Conservation (phyloP, 2,329 filamentous ascomycete genomes). For the Cladophialophora yegresii region DNA sequence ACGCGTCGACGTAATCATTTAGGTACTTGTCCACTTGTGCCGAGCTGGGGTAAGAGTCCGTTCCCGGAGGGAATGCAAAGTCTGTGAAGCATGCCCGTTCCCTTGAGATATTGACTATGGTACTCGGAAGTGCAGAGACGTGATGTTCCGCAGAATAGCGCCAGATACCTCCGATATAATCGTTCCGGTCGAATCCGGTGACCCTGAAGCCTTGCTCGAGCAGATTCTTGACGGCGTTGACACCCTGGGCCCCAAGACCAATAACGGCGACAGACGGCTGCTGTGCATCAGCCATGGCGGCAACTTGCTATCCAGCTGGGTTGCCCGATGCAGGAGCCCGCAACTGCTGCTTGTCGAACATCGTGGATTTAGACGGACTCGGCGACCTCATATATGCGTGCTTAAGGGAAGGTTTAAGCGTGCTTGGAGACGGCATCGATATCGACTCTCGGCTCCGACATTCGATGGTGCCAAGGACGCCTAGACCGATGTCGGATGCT, state of each 20-base stretch:
- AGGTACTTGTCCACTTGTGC: conserved; percentile 31
- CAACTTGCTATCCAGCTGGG: background rate
- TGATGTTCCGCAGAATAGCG: conserved; percentile 43
- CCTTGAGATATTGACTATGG: conserved; percentile 26
- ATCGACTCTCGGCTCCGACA: background rate
- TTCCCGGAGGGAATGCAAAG: conserved; percentile 29
- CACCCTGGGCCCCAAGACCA: conserved; percentile 39
- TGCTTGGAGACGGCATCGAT: background rate
- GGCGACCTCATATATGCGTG: background rate
- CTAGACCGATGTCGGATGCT: background rate
- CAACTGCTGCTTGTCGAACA: background rate
- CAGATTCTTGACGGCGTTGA: conserved; percentile 48
- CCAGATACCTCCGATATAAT: conserved; percentile 51
- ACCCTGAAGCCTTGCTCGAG: conserved; percentile 51
- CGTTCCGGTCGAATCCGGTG: conserved; percentile 48
- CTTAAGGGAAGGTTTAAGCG: background rate
- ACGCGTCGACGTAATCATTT: conserved; percentile 26
- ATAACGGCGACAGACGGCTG: background rate
- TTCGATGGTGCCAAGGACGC: background rate
- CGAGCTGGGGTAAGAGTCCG: conserved; percentile 20
- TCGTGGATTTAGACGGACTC: background rate
- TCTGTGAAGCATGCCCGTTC: conserved; percentile 30
- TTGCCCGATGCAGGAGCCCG: background rate
- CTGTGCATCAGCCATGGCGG: background rate
- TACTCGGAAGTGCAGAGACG: conserved; percentile 21